Percentiles rank a stretch among this genome's conserved stretches.
phyloP scores from a whole-genome alignment of 2,329 filamentous ascomycete genomes.

The Diaporthe citriasiana region DNA sequence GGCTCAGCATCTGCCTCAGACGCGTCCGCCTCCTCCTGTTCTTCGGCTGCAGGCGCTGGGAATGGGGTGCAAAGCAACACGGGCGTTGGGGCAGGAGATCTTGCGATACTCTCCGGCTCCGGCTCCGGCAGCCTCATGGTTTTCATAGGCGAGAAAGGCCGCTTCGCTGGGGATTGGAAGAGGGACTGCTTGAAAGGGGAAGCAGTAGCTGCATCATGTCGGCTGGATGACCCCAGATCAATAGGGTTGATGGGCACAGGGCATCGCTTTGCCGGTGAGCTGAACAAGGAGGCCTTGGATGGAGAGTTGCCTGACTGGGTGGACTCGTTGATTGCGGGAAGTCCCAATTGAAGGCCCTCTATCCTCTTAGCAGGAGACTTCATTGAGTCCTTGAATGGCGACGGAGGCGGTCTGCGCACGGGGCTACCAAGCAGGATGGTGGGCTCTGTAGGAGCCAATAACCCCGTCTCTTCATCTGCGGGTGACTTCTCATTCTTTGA shows the following conservation, averaged over 20 bases:
- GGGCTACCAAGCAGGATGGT: constrained; percentile 65
- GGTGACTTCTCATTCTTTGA: constrained; percentile 52
- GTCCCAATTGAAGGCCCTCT: constrained; percentile 55
- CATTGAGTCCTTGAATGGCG: constrained; percentile 68
- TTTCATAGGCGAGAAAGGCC: constrained; percentile 53
- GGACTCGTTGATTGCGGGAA: constrained; percentile 43
- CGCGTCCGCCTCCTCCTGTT: constrained; percentile 10
- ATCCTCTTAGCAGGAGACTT: constrained; percentile 69
- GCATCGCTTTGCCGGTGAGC: constrained; percentile 66
- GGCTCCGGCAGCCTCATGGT: constrained; percentile 52
- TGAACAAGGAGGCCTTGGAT: constrained; percentile 58
- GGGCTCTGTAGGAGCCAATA: constrained; percentile 53
- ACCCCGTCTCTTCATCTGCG: constrained; percentile 47
- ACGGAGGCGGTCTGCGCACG: constrained; percentile 66
- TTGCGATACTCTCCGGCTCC: constrained; percentile 41
- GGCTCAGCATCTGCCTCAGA: constrained; percentile 4
- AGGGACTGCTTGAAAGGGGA: constrained; percentile 63
- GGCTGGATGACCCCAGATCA: constrained; percentile 48
- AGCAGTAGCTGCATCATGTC: constrained; percentile 47
- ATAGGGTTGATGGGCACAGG: constrained; percentile 60
- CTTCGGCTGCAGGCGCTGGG: constrained; percentile 22
- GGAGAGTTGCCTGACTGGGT: constrained; percentile 51
- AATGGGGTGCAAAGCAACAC: constrained; percentile 34
- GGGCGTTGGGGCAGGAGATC: constrained; percentile 38
- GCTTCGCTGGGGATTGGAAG: constrained; percentile 60